A percentile compares a stretch with the other conserved stretches of the same genome.
Conservation (phyloP, 768 basidiomycete species). For the Mycena vulgaris region DNA sequence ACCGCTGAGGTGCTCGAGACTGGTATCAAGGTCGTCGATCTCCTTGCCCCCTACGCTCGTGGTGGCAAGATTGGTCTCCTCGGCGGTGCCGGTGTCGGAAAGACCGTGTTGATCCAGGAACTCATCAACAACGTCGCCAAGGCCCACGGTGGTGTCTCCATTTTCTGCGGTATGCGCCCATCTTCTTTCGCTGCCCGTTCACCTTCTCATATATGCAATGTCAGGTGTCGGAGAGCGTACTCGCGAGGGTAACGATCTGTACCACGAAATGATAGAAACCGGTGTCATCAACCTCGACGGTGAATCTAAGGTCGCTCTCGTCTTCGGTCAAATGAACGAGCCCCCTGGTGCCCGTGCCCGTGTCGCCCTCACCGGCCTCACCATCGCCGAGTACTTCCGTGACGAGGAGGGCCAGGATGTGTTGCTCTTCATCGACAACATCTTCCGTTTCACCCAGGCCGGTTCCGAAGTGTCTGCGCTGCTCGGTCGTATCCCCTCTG, state of each 20-base stretch:
- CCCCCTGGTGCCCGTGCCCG: constrained; percentile 99
- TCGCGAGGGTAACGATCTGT: constrained; percentile 99
- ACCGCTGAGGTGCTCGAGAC: constrained; percentile 99
- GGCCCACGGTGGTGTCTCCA: constrained; percentile 99
- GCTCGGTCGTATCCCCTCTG: constrained; percentile 99
- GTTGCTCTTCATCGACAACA: constrained; percentile 99
- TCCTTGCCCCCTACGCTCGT: constrained; percentile 99
- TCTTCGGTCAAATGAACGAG: constrained; percentile 99
- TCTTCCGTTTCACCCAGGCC: constrained; percentile 99
- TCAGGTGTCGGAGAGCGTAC: constrained; percentile 99
- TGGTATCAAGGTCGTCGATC: constrained; percentile 99
- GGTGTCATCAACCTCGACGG: constrained; percentile 99
- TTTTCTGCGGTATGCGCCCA: constrained; percentile 87
- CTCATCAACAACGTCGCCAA: constrained; percentile 99
- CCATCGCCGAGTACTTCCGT: constrained; percentile 99
- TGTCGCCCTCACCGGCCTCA: constrained; percentile 99
- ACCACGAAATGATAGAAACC: constrained; percentile 99
- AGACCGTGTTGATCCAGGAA: constrained; percentile 99
- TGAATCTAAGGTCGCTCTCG: constrained; percentile 99
- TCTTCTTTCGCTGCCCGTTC: not conserved
- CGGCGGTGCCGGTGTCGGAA: constrained; percentile 99
- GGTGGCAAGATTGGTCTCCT: constrained; percentile 99
- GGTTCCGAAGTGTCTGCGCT: constrained; percentile 99
- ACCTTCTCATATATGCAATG: constrained; percentile 29
- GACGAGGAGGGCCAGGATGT: constrained; percentile 99